phyloP scores from a whole-genome alignment of 2,329 filamentous ascomycete species.

The Rhexocercosporidium sp. region DNA sequence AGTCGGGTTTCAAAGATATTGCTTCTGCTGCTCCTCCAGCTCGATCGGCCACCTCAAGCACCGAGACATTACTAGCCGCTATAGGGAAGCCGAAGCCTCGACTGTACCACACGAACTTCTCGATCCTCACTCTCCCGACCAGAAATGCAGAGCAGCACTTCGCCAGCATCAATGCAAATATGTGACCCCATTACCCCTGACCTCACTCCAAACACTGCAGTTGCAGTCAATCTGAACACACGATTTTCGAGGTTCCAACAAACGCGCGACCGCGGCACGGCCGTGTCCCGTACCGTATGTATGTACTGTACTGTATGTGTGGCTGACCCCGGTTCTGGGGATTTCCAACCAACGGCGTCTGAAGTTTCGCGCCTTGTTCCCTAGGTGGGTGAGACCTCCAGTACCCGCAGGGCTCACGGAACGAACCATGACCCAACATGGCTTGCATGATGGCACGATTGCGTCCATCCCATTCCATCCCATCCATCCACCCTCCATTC shows the following conservation, averaged over 20 bases:
- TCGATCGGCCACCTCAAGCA: neutral
- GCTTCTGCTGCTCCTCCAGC: too few species aligned
- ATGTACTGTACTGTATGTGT: too few species aligned
- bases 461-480: too few species aligned
- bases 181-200: too few species aligned
- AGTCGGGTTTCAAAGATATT: too few species aligned
- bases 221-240: too few species aligned
- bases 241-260: neutral
- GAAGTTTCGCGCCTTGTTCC: conserved; percentile 1
- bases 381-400: too few species aligned
- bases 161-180: neutral
- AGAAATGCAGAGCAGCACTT: neutral
- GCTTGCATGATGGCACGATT: neutral
- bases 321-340: conserved; percentile 17
- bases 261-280: conserved; percentile 1
- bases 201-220: too few species aligned
- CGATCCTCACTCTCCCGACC: neutral
- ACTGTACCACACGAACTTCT: neutral
- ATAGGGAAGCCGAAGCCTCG: neutral
- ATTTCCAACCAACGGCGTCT: conserved; percentile 12
- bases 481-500: neutral
- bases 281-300: too few species aligned
- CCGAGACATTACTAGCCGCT: neutral
- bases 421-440: neutral
- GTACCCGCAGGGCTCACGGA: neutral